These are phyloP conservation scores for Calocybe indica DNA, from an alignment of 768 basidiomycete genomes.

Conservation along the genomic window DNA sequence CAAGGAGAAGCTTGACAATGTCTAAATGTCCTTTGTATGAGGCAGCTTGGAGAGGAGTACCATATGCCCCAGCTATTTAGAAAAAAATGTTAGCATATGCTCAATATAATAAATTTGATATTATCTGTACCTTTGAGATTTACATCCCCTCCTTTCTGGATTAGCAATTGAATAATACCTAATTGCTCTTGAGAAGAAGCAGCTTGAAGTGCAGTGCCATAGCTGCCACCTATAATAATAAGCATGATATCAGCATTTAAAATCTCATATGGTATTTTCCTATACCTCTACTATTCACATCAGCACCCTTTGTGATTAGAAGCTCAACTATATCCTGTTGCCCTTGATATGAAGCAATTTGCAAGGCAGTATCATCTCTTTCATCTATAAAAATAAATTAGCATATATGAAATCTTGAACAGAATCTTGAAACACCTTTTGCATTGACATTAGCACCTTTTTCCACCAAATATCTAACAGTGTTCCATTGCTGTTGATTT, in stretches of 20 bases:
- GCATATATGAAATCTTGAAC: too few species aligned
- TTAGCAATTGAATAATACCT: too few species aligned
- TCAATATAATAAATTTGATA: too few species aligned
- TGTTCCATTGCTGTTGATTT: not conserved
- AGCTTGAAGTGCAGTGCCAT: too few species aligned
- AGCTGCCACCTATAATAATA: too few species aligned
- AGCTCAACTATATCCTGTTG: not conserved
- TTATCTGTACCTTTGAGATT: too few species aligned
- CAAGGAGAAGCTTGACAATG: not conserved
- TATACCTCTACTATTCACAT: not conserved
- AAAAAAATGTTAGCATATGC: too few species aligned
- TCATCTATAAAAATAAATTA: not conserved
- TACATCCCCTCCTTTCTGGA: too few species aligned
- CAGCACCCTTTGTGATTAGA: not conserved
- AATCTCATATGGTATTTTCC: not conserved
- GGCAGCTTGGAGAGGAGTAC: not conserved
- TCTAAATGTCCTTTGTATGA: not conserved
- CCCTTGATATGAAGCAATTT: not conserved
- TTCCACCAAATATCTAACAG: not conserved
- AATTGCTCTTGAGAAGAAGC: too few species aligned
- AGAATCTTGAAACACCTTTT: too few species aligned
- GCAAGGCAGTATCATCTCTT: not conserved
- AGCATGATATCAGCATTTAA: too few species aligned
- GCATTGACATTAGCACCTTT: not conserved
- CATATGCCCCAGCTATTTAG: not conserved